These are phyloP conservation scores for Breynia disticha DNA, from an alignment of 441 rosid species.

Conservation along the genomic window DNA sequence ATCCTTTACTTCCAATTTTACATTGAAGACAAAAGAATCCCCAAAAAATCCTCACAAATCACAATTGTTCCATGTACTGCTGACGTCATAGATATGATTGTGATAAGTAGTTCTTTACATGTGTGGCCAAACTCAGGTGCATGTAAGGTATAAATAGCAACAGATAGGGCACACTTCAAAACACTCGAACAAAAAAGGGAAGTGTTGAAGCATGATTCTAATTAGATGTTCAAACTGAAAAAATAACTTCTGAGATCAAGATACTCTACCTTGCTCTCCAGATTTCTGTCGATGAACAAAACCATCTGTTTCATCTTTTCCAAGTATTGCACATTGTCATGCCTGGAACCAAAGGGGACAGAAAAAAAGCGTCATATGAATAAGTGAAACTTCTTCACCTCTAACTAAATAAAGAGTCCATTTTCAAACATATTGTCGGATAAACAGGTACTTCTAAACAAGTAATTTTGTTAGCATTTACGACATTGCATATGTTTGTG, in stretches of 20 bases:
- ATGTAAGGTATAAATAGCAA: too few species aligned
- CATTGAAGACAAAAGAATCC: too few species aligned
- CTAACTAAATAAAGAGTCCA: conserved; percentile 3
- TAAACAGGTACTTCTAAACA: background rate
- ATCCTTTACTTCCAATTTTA: too few species aligned
- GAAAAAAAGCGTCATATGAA: conserved; percentile 20
- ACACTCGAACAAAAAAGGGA: background rate
- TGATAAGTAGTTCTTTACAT: too few species aligned
- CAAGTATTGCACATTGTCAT: conserved; percentile 74
- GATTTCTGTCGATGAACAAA: conserved; percentile 64
- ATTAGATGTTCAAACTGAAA: background rate
- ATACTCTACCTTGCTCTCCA: conserved; percentile 70
- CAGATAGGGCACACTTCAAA: too few species aligned
- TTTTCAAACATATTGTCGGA: background rate
- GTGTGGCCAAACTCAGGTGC: too few species aligned
- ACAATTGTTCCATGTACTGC: too few species aligned
- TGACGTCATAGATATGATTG: too few species aligned
- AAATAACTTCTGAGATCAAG: conserved; percentile 1
- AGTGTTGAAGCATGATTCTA: background rate
- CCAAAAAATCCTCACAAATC: too few species aligned
- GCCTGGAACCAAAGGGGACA: conserved; percentile 55
- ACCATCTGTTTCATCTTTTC: conserved; percentile 92
- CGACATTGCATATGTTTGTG: background rate
- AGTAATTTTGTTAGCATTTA: background rate
- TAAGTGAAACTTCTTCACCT: conserved; percentile 12